Percentiles rank a stretch among this genome's conserved stretches.
phyloP scores from a whole-genome alignment of 257 asterid species.

The Solanum etuberosum region DNA sequence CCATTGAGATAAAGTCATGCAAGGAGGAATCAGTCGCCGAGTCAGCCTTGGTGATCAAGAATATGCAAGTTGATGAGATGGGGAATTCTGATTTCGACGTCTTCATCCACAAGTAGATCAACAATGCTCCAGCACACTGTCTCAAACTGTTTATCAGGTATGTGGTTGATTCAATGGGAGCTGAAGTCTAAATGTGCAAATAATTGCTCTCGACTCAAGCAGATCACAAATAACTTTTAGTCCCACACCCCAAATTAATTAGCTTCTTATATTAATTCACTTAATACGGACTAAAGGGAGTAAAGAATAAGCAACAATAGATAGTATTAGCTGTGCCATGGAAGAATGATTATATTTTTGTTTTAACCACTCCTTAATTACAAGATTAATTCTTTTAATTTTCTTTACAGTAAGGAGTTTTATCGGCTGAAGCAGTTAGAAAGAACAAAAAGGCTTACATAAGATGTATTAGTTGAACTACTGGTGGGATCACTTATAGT shows the following conservation, averaged over 20 bases:
- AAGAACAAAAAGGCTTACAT: neutral
- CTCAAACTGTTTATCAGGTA: neutral
- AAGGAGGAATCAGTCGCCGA: neutral
- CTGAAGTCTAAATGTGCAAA: neutral
- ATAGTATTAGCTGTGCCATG: neutral
- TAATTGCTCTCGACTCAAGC: neutral
- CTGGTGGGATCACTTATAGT: neutral
- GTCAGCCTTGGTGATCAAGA: neutral
- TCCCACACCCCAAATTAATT: neutral
- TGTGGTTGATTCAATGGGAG: neutral
- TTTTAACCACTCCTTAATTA: neutral
- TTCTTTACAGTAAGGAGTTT: neutral
- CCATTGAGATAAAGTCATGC: neutral
- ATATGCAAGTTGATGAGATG: neutral
- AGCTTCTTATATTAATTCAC: neutral
- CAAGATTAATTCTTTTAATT: neutral
- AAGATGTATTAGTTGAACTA: neutral
- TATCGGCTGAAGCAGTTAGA: neutral
- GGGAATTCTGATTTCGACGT: neutral
- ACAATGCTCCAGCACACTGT: neutral
- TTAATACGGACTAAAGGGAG: too few species aligned
- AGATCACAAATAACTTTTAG: neutral
- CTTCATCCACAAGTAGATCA: neutral
- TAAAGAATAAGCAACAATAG: neutral
- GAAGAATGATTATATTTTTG: neutral